A percentile compares a stretch with the other conserved stretches of the same genome.
Evolutionary conservation across 306 rosid genomes (phyloP).

Genomic region (Dryas alaskensis): DNA sequence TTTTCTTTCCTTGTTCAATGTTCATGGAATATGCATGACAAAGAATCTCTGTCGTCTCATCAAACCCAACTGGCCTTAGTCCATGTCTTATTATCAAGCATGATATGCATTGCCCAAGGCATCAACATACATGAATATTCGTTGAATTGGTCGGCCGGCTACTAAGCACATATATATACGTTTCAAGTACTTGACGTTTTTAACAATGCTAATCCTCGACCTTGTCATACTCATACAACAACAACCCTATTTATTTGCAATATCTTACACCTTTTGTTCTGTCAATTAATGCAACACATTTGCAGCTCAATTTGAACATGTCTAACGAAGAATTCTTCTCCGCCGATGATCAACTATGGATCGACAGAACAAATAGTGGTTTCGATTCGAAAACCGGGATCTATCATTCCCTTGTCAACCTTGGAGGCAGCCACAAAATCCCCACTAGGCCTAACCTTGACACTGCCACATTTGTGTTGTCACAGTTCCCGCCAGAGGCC

Average conservation of each 20-base stretch:
- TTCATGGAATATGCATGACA: neutral
- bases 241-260: neutral
- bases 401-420: conserved; percentile 48
- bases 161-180: neutral
- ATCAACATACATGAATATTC: neutral
- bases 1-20: no score
- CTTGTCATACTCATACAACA: neutral
- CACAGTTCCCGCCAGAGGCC: conserved; percentile 66
- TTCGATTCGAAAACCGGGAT: conserved; percentile 54
- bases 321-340: conserved; percentile 29
- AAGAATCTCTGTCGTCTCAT: neutral
- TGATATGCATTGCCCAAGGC: neutral
- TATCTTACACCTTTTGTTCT: neutral
- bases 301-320: neutral
- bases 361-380: conserved; percentile 33
- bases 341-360: conserved; percentile 1
- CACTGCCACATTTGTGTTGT: conserved; percentile 55
- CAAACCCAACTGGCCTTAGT: neutral
- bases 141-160: conserved; percentile 3
- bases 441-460: conserved; percentile 51
- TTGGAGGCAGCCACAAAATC: conserved; percentile 34
- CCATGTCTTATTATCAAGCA: conserved; percentile 1
- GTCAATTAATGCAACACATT: neutral
- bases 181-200: conserved; percentile 4
- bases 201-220: conserved; percentile 10